Conservation (phyloP, 352 stramenopile genomes). For the Phytophthora citrophthora region DNA sequence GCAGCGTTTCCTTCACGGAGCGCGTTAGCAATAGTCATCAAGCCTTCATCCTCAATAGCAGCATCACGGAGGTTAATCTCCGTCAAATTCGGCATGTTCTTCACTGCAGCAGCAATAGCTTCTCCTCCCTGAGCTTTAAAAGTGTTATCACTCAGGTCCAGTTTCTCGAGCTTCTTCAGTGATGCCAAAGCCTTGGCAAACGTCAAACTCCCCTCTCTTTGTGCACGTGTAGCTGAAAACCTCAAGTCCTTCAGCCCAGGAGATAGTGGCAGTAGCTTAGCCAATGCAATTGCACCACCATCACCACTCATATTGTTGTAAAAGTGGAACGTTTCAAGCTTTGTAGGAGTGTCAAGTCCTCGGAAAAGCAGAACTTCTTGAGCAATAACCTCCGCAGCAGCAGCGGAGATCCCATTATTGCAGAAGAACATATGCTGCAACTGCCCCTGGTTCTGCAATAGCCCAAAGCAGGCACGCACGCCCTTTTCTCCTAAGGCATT, state of each 20-base stretch:
- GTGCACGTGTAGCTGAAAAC: slow-evolving; percentile 93
- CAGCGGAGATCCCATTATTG: slow-evolving; percentile 95
- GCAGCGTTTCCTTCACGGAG: slow-evolving; percentile 54
- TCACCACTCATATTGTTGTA: slow-evolving; percentile 98
- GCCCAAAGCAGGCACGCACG: slow-evolving; percentile 89
- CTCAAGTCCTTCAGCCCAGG: slow-evolving; percentile 89
- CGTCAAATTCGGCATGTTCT: slow-evolving; percentile 64
- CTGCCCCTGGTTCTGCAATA: slow-evolving; percentile 80
- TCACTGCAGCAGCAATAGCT: slow-evolving; percentile 88
- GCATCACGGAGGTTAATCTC: slow-evolving; percentile 93
- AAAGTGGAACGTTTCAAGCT: slow-evolving; percentile 94
- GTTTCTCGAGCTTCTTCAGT: slow-evolving; percentile 74
- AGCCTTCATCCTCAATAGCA: slow-evolving; percentile 90
- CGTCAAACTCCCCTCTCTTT: slow-evolving; percentile 84
- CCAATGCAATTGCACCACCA: slow-evolving; percentile 88
- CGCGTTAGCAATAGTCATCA: slow-evolving; percentile 82
- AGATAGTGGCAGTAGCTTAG: slow-evolving; percentile 87
- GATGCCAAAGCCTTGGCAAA: slow-evolving; percentile 84
- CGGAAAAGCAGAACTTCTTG: slow-evolving; percentile 90
- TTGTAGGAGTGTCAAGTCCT: slow-evolving; percentile 65
- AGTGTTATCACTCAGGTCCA: slow-evolving; percentile 96
- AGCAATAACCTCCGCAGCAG: slow-evolving; percentile 87
- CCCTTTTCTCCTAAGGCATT: slow-evolving; percentile 96
- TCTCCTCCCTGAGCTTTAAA: slow-evolving; percentile 89
- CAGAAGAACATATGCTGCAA: slow-evolving; percentile 92